These are phyloP conservation scores for Pezicula carpinea DNA, from an alignment of 2,329 filamentous ascomycete genomes.

Conservation along the genomic window DNA sequence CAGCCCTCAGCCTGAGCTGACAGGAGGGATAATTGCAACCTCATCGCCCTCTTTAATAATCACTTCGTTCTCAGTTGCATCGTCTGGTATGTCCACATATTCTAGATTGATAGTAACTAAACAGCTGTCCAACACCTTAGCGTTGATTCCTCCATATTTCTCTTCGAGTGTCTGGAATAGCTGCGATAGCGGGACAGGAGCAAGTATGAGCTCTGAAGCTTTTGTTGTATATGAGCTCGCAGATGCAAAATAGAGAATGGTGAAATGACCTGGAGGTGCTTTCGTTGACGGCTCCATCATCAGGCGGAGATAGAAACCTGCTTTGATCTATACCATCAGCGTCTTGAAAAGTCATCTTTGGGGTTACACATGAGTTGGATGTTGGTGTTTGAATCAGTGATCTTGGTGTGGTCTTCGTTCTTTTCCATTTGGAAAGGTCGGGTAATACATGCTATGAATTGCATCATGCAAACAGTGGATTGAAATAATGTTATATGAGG, in stretches of 20 bases:
- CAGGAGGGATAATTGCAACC: constrained; percentile 82
- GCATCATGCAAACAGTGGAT: constrained; percentile 26
- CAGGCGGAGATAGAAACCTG: too few relatives aligned
- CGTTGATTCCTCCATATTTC: constrained; percentile 63
- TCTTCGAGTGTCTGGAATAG: constrained; percentile 66
- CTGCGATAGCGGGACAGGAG: constrained; percentile 57
- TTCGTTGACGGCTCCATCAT: constrained; percentile 12
- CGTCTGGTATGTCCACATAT: constrained; percentile 64
- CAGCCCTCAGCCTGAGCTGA: constrained; percentile 67
- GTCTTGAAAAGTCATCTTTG: background rate
- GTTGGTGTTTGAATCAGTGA: constrained; percentile 51
- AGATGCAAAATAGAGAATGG: constrained; percentile 76
- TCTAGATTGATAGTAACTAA: constrained; percentile 76
- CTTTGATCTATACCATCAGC: background rate
- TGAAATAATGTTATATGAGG: constrained; percentile 1
- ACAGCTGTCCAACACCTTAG: constrained; percentile 65
- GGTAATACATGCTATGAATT: constrained; percentile 39
- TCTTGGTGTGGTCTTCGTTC: constrained; percentile 59
- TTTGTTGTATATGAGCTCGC: constrained; percentile 68
- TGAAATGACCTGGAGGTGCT: constrained; percentile 57
- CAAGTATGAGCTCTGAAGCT: constrained; percentile 59
- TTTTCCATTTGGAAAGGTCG: constrained; percentile 45
- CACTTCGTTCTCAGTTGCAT: constrained; percentile 35
- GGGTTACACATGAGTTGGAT: constrained; percentile 6
- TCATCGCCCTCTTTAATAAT: constrained; percentile 71